Conservation (phyloP, 768 basidiomycete genomes). For the Chalciporus sphaerocephalus region DNA sequence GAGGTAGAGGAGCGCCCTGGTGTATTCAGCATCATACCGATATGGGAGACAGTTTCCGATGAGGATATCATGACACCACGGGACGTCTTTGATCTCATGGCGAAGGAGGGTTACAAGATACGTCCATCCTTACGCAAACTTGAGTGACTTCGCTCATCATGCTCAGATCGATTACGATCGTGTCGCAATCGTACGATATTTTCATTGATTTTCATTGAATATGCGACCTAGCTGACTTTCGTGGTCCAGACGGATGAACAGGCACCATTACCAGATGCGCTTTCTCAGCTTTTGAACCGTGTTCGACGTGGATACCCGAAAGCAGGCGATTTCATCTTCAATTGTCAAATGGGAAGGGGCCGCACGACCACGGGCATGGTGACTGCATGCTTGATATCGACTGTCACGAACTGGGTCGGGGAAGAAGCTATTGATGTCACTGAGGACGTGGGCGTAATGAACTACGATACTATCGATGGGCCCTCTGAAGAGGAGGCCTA, state of each 20-base stretch:
- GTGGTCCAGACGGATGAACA: slow-evolving; percentile 87
- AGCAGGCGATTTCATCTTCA: slow-evolving; percentile 83
- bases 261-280: slow-evolving; percentile 85
- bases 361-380: slow-evolving; percentile 97
- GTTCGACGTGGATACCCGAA: slow-evolving; percentile 54
- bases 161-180: slow-evolving; percentile 77
- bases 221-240: slow-evolving; percentile 4
- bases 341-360: slow-evolving; percentile 94
- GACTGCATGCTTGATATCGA: slow-evolving; percentile 81
- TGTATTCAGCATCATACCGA: slow-evolving; percentile 83
- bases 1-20: slow-evolving; percentile 94
- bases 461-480: slow-evolving; percentile 72
- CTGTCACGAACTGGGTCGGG: slow-evolving; percentile 56
- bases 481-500: slow-evolving; percentile 87
- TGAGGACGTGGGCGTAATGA: slow-evolving; percentile 35
- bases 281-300: slow-evolving; percentile 73
- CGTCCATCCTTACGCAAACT: not conserved
- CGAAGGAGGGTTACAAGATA: slow-evolving; percentile 69
- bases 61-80: slow-evolving; percentile 84
- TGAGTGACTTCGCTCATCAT: not conserved
- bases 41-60: slow-evolving; percentile 86
- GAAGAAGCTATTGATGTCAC: slow-evolving; percentile 38
- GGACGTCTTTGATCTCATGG: slow-evolving; percentile 74
- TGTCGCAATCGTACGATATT: slow-evolving; percentile 78
- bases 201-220: not conserved